Conservation (phyloP, 768 basidiomycete species). For the Pulveroboletus sp. region DNA sequence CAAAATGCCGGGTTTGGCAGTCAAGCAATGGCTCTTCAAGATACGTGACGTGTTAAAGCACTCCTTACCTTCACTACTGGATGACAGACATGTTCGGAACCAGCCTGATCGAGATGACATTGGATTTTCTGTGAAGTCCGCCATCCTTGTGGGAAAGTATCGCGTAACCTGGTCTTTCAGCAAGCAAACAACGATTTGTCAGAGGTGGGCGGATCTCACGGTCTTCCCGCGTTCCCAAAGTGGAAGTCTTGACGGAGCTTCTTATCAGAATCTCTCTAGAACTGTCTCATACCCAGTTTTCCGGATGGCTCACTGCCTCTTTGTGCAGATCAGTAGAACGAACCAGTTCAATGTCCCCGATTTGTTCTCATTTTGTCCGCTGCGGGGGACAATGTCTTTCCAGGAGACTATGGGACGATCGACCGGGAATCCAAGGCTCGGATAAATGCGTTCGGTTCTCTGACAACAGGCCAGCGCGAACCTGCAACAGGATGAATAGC, state of each 20-base stretch:
- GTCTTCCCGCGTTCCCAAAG: no score
- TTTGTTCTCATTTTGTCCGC: constrained; percentile 44
- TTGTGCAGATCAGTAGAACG: not conserved
- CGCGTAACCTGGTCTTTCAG: no score
- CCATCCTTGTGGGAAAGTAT: no score
- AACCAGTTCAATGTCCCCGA: constrained; percentile 52
- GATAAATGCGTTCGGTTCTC: constrained; percentile 57
- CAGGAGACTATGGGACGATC: constrained; percentile 48
- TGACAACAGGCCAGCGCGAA: constrained; percentile 56
- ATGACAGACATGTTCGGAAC: no score
- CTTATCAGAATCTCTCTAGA: no score
- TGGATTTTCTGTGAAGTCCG: no score
- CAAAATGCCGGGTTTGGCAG: not conserved
- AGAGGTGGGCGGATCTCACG: no score
- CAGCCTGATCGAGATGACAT: no score
- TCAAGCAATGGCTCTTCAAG: not conserved
- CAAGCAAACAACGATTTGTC: no score
- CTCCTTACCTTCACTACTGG: not conserved
- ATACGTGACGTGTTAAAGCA: not conserved
- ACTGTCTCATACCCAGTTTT: no score
- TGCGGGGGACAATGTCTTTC: constrained; percentile 49
- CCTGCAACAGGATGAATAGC: constrained; percentile 54
- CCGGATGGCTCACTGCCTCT: no score
- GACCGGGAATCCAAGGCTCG: constrained; percentile 56
- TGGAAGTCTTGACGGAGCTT: no score